These are phyloP conservation scores for Piper longum DNA, from an alignment of 164 flowering plant species.

Conservation along the genomic window DNA sequence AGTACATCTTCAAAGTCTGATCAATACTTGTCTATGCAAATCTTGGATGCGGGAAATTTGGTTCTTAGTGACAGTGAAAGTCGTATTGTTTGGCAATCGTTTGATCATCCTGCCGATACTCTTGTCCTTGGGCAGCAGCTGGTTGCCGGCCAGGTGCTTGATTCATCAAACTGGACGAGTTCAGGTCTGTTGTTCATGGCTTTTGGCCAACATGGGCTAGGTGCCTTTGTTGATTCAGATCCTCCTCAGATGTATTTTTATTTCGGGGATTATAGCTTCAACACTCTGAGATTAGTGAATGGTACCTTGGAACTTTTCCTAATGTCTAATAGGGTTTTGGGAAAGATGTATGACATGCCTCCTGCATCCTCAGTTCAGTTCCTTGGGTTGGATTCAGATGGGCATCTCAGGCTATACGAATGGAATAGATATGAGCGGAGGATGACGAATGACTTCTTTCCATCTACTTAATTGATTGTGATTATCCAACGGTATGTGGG, in stretches of 20 bases:
- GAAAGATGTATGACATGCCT: no score
- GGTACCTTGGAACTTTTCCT: no score
- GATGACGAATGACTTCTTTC: no score
- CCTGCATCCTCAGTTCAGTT: no score
- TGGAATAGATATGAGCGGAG: no score
- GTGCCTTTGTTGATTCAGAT: not conserved
- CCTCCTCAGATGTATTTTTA: not conserved
- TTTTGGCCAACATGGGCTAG: not conserved
- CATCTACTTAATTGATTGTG: not conserved
- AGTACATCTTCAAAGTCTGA: not conserved
- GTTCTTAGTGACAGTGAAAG: not conserved
- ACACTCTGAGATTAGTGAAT: no score
- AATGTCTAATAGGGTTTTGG: no score
- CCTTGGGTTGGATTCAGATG: no score
- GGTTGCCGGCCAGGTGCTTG: not conserved
- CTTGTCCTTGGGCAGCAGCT: not conserved
- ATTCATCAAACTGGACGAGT: not conserved
- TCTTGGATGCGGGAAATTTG: not conserved
- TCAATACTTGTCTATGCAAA: not conserved
- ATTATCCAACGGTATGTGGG: not conserved
- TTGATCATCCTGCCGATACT: not conserved
- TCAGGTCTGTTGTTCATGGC: not conserved
- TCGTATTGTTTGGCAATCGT: not conserved
- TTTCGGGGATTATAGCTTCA: no score
- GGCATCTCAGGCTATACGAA: no score